These are phyloP conservation scores for Xylariaceae sp. DNA, from an alignment of 2,329 filamentous ascomycete genomes.

Conservation along the genomic window DNA sequence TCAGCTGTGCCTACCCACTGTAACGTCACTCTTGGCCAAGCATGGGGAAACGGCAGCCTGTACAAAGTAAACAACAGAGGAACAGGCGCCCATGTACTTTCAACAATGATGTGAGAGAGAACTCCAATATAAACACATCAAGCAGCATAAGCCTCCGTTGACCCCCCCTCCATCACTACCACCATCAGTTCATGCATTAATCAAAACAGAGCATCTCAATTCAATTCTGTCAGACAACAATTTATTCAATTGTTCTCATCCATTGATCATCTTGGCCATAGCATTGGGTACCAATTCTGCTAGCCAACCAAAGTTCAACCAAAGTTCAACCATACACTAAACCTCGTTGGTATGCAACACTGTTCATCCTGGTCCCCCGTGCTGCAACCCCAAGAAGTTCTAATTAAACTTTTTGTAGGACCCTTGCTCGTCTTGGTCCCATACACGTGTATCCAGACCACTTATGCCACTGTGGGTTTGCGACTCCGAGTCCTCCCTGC, in stretches of 20 bases:
- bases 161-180: background rate
- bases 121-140: conserved; percentile 20
- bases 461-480: conserved; percentile 16
- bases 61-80: background rate
- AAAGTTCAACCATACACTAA: background rate
- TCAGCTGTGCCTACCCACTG: background rate
- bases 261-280: conserved; percentile 26
- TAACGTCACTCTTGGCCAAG: no score
- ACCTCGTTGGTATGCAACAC: background rate
- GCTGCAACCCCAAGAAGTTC: conserved; percentile 26
- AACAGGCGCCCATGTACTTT: background rate
- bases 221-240: conserved; percentile 27
- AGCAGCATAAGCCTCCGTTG: background rate
- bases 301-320: no score
- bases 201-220: conserved; percentile 17
- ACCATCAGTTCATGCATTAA: conserved; percentile 28
- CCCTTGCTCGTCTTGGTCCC: conserved; percentile 16
- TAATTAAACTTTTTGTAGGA: conserved; percentile 14
- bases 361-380: conserved; percentile 23
- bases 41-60: background rate
- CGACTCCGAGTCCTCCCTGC: conserved; percentile 30
- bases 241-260: conserved; percentile 21
- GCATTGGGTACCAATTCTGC: conserved; percentile 23
- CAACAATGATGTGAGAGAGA: conserved; percentile 4
- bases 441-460: conserved; percentile 8